Conservation (phyloP, 345 rosid genomes). For the Aquilaria sinensis region DNA sequence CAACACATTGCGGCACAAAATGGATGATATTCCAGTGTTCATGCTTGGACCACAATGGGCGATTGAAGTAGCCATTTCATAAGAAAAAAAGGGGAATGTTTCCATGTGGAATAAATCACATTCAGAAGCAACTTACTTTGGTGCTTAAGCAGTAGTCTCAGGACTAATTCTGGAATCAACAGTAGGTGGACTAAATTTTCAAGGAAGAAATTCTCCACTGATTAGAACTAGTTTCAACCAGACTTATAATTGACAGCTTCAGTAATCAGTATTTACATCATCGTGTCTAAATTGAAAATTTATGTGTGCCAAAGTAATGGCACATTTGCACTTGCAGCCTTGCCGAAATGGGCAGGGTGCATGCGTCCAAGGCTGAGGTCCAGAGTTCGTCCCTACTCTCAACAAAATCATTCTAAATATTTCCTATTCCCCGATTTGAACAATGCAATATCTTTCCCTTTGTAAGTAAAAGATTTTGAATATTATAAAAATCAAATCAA, state of each 20-base stretch:
- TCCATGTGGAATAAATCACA: constrained; percentile 35
- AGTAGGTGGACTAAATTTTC: constrained; percentile 14
- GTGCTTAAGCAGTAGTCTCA: constrained; percentile 21
- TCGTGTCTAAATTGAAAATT: constrained; percentile 5
- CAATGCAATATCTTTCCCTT: too few species aligned
- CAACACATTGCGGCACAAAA: constrained; percentile 29
- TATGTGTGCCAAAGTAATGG: background rate
- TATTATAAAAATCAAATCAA: too few species aligned
- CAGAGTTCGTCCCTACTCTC: too few species aligned
- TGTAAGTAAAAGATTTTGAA: too few species aligned
- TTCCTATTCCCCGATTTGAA: too few species aligned
- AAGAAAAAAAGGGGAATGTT: constrained; percentile 10
- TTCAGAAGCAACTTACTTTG: constrained; percentile 33
- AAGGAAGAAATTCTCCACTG: constrained; percentile 19
- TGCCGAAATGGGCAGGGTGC: too few species aligned
- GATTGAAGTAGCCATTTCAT: constrained; percentile 20
- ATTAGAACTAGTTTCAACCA: constrained; percentile 14
- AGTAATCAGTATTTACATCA: background rate
- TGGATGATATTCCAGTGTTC: constrained; percentile 39
- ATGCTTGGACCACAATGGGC: constrained; percentile 32
- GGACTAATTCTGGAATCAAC: constrained; percentile 21
- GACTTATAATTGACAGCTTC: constrained; percentile 5
- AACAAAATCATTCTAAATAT: too few species aligned
- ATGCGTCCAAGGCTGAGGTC: too few species aligned
- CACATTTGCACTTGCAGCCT: too few species aligned